Conservation (phyloP, 768 basidiomycete genomes). For the Lyophyllum atratum region DNA sequence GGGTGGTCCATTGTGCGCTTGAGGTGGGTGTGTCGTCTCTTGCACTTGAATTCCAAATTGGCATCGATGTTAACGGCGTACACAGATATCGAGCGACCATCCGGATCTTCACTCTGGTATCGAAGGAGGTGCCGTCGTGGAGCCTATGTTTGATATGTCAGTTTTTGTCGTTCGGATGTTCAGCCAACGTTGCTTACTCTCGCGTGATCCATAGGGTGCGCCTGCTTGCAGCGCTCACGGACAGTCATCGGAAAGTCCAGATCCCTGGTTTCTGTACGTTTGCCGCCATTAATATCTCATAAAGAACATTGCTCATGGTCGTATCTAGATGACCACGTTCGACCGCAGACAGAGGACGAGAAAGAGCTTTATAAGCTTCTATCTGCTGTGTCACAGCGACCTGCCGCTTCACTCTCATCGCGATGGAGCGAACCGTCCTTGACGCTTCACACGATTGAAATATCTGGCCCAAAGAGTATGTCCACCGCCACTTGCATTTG, state of each 20-base stretch:
- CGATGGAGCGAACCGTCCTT: constrained; percentile 92
- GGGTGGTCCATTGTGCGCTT: constrained; percentile 87
- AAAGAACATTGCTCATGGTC: background rate
- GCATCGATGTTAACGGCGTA: background rate
- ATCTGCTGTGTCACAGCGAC: constrained; percentile 64
- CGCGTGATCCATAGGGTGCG: constrained; percentile 56
- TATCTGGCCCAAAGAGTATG: constrained; percentile 80
- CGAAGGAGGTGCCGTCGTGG: constrained; percentile 84
- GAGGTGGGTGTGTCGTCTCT: constrained; percentile 43
- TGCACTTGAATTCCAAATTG: background rate
- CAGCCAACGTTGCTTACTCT: background rate
- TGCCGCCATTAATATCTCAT: background rate
- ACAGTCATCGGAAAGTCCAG: constrained; percentile 56
- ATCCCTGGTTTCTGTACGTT: constrained; percentile 85
- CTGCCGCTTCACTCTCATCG: constrained; percentile 68
- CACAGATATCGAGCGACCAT: constrained; percentile 65
- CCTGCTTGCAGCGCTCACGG: constrained; percentile 70
- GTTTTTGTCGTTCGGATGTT: constrained; percentile 13
- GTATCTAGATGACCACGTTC: constrained; percentile 71
- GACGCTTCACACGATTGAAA: constrained; percentile 83
- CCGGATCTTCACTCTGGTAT: constrained; percentile 94
- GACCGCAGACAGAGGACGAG: constrained; percentile 68
- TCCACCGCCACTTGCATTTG: constrained; percentile 7
- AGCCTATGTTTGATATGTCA: constrained; percentile 95
- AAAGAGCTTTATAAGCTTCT: constrained; percentile 66